phyloP scores from a whole-genome alignment of 108 stramenopile genomes.

The Nitzschia sp. region DNA sequence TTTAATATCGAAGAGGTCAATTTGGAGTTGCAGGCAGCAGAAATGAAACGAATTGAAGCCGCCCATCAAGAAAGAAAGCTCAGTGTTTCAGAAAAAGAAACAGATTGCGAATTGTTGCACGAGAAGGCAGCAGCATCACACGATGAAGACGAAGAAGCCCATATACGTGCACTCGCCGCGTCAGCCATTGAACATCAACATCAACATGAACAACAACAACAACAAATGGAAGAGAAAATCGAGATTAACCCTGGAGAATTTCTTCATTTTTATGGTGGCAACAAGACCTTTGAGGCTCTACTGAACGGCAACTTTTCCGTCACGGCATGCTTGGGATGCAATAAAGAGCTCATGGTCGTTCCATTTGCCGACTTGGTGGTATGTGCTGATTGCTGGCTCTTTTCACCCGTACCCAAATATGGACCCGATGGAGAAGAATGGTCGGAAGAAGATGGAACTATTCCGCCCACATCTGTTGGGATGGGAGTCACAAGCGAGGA shows the following conservation, averaged over 20 bases:
- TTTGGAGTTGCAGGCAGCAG: background rate
- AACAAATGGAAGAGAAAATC: background rate
- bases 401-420: background rate
- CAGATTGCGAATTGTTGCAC: too few relatives aligned
- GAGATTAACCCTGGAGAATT: background rate
- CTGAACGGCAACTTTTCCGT: background rate
- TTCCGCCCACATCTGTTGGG: conserved; percentile 2
- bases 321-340: background rate
- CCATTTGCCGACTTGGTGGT: background rate
- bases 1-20: background rate
- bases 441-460: background rate
- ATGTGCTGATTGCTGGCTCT: conserved; percentile 8
- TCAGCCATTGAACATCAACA: too few relatives aligned
- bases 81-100: too few relatives aligned
- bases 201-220: too few relatives aligned
- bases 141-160: too few relatives aligned
- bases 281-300: background rate
- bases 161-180: too few relatives aligned
- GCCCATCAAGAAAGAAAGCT: too few relatives aligned
- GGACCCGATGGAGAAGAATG: background rate
- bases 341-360: background rate
- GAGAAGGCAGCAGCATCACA: too few relatives aligned
- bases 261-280: background rate
- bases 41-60: background rate
- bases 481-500: conserved; percentile 1